Evolutionary conservation across 1,284 basidiomycete genomes (phyloP), one percentile per base, ranked within the genome.

Genomic region (Ganoderma lingzhi): DNA sequence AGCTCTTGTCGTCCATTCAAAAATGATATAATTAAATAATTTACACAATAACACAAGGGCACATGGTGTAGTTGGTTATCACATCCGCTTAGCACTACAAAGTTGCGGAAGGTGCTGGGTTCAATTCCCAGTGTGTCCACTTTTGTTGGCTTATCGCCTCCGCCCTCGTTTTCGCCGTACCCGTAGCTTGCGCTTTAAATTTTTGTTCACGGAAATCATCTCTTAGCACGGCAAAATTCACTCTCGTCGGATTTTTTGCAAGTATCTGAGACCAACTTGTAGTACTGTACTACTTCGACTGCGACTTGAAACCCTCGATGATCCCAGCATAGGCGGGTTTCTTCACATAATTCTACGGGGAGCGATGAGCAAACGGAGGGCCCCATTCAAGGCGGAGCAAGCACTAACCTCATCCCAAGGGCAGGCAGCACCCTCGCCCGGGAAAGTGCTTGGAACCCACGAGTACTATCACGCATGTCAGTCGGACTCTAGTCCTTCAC

Each of bases 371-470:
- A 39, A 55, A 15, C 15, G 23, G 23, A n/a, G 14, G 6, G 28
- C 9, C 9, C 35, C 15, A 12, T 9, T 10, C 42, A 2, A 23
- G 10, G 17, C n/a, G 4, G 4, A 30, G 32, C 35, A 15, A 41
- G 10, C 19, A 77, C 83, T 63, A 64, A 85, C 84, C 71, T 76
- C 79, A 73, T 86, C 85, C 83, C 83, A 87, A 44, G 86, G 86
- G 48, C 80, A 83, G 35, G 85, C 85, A 56, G 80, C 84, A 19
- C 85, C 86, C 74, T 87, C 80, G 15, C 86, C 85, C 39, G 80
- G 56, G 79, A 87, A 87, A 6, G 81, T 80, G n/a, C 80, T 77
- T 15, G 87, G 86, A 35, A 88, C 80, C 87, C 86, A 88, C 39
- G 85, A 87, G 72, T 85, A 87, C 82, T 74, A 48, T 6, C 10